phyloP scores from a whole-genome alignment of 352 stramenopile species.

The Pythium sukuiense region DNA sequence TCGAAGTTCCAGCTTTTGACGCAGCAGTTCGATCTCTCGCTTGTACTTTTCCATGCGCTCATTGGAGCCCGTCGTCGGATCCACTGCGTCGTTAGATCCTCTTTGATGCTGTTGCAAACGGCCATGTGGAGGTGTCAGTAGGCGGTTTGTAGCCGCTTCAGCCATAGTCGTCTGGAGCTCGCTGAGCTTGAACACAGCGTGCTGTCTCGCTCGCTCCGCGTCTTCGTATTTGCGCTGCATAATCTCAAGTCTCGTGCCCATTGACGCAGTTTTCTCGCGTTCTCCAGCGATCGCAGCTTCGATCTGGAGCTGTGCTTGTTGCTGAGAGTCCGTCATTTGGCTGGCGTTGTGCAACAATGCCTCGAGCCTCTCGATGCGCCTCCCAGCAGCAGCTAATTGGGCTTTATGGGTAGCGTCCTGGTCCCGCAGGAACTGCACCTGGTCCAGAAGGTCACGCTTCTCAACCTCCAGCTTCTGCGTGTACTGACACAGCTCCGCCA shows the following conservation, averaged over 20 bases:
- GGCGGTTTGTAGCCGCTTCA: slow-evolving; percentile 23
- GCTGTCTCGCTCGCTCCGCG: slow-evolving; percentile 53
- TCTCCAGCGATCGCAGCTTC: slow-evolving; percentile 31
- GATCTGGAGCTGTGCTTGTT: slow-evolving; percentile 13
- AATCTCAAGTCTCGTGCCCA: slow-evolving; percentile 40
- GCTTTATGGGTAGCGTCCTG: slow-evolving; percentile 39
- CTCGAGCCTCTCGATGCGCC: slow-evolving; percentile 45
- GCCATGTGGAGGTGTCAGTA: slow-evolving; percentile 11
- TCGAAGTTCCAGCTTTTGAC: slow-evolving; percentile 50
- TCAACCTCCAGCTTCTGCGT: slow-evolving; percentile 53
- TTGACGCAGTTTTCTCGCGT: slow-evolving; percentile 34
- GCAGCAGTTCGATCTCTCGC: slow-evolving; percentile 63
- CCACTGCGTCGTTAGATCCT: background rate
- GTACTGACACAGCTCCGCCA: slow-evolving; percentile 49
- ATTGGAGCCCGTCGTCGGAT: slow-evolving; percentile 26
- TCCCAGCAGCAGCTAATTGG: slow-evolving; percentile 28
- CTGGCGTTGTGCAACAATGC: slow-evolving; percentile 33
- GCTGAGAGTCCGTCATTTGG: slow-evolving; percentile 23
- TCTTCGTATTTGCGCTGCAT: slow-evolving; percentile 50
- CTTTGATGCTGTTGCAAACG: background rate
- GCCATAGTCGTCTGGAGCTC: slow-evolving; percentile 46
- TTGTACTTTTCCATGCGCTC: slow-evolving; percentile 66
- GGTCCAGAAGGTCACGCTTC: slow-evolving; percentile 41
- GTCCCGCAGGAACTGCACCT: slow-evolving; percentile 42
- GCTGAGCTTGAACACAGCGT: slow-evolving; percentile 64